Percentiles rank a stretch among this genome's conserved stretches.
Conservation (phyloP, 2,329 filamentous ascomycete genomes). For the Penicillium hordei region DNA sequence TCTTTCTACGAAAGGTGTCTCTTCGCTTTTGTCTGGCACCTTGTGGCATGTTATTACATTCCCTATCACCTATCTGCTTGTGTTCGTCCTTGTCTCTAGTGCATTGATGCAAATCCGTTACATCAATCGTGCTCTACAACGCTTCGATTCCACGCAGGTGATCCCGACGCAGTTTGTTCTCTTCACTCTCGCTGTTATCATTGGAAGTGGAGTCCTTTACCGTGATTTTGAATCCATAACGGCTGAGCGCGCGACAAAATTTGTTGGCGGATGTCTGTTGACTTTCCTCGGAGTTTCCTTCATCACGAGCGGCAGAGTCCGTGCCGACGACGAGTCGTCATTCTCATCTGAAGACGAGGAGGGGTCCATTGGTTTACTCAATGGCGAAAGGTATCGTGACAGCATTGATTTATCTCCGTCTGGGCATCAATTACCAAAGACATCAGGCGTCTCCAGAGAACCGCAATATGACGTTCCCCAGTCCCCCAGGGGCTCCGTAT, state of each 20-base stretch:
- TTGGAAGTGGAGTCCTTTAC: conserved; percentile 90
- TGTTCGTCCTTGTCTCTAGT: conserved; percentile 74
- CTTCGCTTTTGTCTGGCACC: conserved; percentile 88
- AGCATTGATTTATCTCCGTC: conserved; percentile 33
- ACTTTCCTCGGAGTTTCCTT: conserved; percentile 97
- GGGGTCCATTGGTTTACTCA: conserved; percentile 46
- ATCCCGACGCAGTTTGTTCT: conserved; percentile 97
- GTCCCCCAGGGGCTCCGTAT: conserved; percentile 37
- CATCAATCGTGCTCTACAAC: conserved; percentile 83
- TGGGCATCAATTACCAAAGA: conserved; percentile 21
- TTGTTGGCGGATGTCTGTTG: conserved; percentile 82
- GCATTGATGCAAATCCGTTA: conserved; percentile 98
- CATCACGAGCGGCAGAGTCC: conserved; percentile 79
- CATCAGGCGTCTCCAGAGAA: conserved; percentile 13
- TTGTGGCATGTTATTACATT: conserved; percentile 87
- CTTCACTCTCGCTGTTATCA: conserved; percentile 92
- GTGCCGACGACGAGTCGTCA: conserved; percentile 59
- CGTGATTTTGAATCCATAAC: conserved; percentile 89
- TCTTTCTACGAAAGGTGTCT: conserved; percentile 91
- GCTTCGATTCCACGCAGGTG: conserved; percentile 95
- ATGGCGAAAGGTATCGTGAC: conserved; percentile 41
- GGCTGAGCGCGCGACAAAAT: conserved; percentile 72
- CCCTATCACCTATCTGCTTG: conserved; percentile 84
- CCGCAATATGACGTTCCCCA: conserved; percentile 19
- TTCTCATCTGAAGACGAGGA: conserved; percentile 67